A percentile compares a stretch with the other conserved stretches of the same genome.
phyloP scores from a whole-genome alignment of 164 flowering plant species.

The Liriodendron chinense region DNA sequence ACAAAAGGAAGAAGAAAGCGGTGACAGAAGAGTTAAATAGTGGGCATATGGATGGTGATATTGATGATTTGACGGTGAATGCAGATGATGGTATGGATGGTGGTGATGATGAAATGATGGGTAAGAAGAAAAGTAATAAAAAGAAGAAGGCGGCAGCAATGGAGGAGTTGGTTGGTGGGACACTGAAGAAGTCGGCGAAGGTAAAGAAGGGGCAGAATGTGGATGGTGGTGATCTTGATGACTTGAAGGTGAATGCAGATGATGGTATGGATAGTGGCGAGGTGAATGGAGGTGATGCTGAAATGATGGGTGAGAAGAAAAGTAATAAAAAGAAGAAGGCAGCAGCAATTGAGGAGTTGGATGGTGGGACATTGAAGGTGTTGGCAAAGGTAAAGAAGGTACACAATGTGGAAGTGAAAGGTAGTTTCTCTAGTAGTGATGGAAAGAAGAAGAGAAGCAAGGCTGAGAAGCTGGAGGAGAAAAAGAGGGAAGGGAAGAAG shows the following conservation, averaged over 20 bases:
- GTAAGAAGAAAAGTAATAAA: conserved; percentile 19
- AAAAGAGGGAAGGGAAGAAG: conserved; percentile 22
- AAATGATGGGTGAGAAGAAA: conserved; percentile 20
- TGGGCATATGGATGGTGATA: neutral
- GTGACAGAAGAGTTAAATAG: neutral
- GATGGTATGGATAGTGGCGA: neutral
- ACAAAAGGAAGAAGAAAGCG: neutral
- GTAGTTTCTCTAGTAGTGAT: neutral
- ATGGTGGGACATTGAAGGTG: conserved; percentile 8
- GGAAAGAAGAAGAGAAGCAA: conserved; percentile 19
- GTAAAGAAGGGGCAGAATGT: conserved; percentile 8
- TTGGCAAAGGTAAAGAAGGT: too few species aligned
- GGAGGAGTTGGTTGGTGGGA: neutral
- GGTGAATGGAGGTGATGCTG: conserved; percentile 7
- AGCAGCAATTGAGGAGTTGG: conserved; percentile 6
- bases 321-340: conserved; percentile 13
- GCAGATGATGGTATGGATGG: neutral
- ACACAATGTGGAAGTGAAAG: neutral
- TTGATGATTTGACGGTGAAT: conserved; percentile 10
- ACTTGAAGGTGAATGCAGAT: neutral
- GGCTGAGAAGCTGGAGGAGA: conserved; percentile 14
- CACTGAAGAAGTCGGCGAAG: conserved; percentile 19
- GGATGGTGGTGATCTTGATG: conserved; percentile 2
- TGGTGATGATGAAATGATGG: conserved; percentile 8
- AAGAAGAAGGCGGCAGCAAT: conserved; percentile 18